Evolutionary conservation across 2,329 filamentous ascomycete genomes (phyloP).

Genomic region (Pezicula carpinea): DNA sequence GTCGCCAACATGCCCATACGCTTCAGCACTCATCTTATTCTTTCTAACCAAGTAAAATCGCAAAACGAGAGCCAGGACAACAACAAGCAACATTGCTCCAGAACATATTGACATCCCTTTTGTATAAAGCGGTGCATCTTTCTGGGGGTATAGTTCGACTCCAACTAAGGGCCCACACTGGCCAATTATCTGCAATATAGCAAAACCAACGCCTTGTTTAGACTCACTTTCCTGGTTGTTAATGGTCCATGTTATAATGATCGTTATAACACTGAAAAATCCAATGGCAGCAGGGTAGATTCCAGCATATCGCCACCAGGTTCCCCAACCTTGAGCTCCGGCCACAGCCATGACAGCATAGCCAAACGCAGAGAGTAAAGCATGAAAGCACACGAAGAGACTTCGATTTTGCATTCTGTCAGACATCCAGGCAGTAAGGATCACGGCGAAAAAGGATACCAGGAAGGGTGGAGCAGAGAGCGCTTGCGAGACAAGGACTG

Average conservation of each 20-base stretch:
- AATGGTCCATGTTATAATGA: slow-evolving; percentile 83
- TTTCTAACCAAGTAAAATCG: slow-evolving; percentile 28
- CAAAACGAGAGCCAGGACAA: slow-evolving; percentile 35
- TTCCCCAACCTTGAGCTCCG: slow-evolving; percentile 38
- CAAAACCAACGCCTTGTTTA: slow-evolving; percentile 71
- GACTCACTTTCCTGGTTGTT: slow-evolving; percentile 74
- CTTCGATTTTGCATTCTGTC: slow-evolving; percentile 62
- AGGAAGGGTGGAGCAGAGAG: slow-evolving; percentile 80
- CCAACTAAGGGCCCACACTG: slow-evolving; percentile 39
- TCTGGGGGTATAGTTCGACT: slow-evolving; percentile 48
- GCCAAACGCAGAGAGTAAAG: slow-evolving; percentile 59
- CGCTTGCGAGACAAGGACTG: slow-evolving; percentile 63
- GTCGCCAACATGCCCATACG: slow-evolving; percentile 15
- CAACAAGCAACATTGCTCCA: slow-evolving; percentile 42
- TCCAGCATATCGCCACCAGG: slow-evolving; percentile 61
- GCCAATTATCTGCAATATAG: slow-evolving; percentile 72
- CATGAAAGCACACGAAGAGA: slow-evolving; percentile 63
- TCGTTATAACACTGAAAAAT: slow-evolving; percentile 79
- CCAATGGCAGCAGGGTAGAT: slow-evolving; percentile 75
- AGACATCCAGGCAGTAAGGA: slow-evolving; percentile 67
- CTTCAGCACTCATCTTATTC: slow-evolving; percentile 15
- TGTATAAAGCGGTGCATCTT: slow-evolving; percentile 43
- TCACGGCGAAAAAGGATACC: slow-evolving; percentile 65
- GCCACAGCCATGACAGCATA: slow-evolving; percentile 58
- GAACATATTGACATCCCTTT: slow-evolving; percentile 47